Percentiles rank a stretch among this genome's conserved stretches.
phyloP scores from a whole-genome alignment of 2,329 filamentous ascomycete genomes.

The Fusarium algeriense region DNA sequence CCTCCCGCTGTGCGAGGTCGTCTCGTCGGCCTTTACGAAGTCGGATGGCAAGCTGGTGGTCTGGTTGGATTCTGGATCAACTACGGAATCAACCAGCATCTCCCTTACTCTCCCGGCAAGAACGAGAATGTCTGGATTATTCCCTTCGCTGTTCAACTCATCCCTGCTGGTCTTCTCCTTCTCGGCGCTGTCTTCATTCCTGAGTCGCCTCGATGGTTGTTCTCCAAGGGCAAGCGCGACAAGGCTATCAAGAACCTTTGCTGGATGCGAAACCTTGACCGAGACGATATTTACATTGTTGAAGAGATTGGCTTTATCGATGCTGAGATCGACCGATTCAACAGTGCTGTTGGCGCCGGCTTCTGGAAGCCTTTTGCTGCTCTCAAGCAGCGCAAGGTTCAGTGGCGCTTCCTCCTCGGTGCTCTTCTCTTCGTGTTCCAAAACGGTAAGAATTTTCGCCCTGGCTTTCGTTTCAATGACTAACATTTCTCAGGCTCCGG shows the following conservation, averaged over 20 bases:
- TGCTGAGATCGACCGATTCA: slow-evolving; percentile 74
- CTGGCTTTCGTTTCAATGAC: not conserved
- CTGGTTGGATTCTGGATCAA: slow-evolving; percentile 75
- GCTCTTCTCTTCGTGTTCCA: slow-evolving; percentile 83
- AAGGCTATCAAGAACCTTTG: slow-evolving; percentile 69
- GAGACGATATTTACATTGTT: slow-evolving; percentile 73
- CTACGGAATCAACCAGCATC: slow-evolving; percentile 69
- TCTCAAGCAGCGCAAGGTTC: slow-evolving; percentile 67
- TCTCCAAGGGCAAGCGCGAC: slow-evolving; percentile 70
- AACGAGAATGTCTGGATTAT: slow-evolving; percentile 69
- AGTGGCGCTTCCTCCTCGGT: slow-evolving; percentile 80
- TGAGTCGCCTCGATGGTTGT: slow-evolving; percentile 78
- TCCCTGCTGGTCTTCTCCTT: slow-evolving; percentile 73
- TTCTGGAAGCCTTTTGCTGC: slow-evolving; percentile 81
- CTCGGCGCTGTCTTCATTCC: slow-evolving; percentile 70
- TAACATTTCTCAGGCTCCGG: slow-evolving; percentile 58
- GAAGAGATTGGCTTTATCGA: slow-evolving; percentile 81
- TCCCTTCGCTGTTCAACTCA: slow-evolving; percentile 75
- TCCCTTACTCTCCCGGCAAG: slow-evolving; percentile 55
- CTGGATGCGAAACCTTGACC: slow-evolving; percentile 72
- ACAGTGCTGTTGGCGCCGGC: slow-evolving; percentile 72
- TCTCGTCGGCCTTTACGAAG: slow-evolving; percentile 75
- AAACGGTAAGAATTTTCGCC: slow-evolving; percentile 64
- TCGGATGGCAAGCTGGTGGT: slow-evolving; percentile 74
- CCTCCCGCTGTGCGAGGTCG: slow-evolving; percentile 74